Percentiles rank a stretch among this genome's conserved stretches.
phyloP scores from a whole-genome alignment of 2,329 filamentous ascomycete species.

The Trichoderma endophyticum region DNA sequence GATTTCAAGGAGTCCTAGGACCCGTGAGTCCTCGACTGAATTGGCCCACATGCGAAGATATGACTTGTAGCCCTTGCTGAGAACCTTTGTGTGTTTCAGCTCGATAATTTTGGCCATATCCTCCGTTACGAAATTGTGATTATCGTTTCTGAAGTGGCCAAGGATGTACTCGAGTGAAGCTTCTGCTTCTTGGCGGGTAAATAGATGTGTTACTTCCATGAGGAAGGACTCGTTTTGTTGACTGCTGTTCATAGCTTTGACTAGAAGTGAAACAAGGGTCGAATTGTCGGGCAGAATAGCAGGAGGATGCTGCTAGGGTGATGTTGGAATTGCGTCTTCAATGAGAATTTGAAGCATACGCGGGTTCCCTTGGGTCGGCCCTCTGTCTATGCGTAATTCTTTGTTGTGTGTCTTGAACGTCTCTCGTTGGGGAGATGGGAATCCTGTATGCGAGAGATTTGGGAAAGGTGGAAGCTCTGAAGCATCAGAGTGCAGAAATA shows the following conservation, averaged over 20 bases:
- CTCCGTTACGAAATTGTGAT: background rate
- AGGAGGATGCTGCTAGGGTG: rapidly evolving
- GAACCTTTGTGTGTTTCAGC: background rate
- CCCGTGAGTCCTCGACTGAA: background rate
- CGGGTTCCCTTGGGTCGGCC: too few species aligned
- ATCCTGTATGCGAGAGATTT: background rate
- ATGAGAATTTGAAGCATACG: too few species aligned
- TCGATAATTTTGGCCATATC: background rate
- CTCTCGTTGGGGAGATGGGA: background rate
- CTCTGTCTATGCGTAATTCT: background rate
- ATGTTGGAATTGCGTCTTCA: background rate
- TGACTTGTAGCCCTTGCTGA: background rate
- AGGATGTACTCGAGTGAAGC: background rate
- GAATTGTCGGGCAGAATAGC: background rate
- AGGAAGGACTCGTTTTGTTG: background rate
- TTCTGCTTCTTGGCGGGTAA: background rate
- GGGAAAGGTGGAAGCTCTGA: background rate
- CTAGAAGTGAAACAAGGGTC: background rate
- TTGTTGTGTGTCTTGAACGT: background rate
- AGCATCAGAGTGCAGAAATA: background rate
- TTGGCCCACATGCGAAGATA: background rate
- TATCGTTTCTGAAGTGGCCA: background rate
- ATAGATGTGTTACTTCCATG: background rate
- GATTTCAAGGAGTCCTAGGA: background rate
- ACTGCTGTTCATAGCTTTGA: background rate